Conservation (phyloP, 1,284 basidiomycete species). For the Papiliotrema terrestris region DNA sequence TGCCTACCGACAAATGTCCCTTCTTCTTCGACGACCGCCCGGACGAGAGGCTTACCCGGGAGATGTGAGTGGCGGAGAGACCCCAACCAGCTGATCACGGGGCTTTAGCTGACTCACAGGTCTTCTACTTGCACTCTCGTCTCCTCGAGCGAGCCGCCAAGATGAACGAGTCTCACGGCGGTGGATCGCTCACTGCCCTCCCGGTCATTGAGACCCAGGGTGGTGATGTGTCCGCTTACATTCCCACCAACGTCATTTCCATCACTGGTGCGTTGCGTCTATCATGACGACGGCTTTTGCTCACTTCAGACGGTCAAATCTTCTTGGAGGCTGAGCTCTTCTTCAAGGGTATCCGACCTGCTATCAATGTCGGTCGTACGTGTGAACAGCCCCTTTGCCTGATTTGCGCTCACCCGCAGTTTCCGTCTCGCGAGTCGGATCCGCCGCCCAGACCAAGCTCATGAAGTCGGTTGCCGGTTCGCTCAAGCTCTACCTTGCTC, state of each 20-base stretch:
- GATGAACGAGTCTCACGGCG: constrained; percentile 98
- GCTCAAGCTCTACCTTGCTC: constrained; percentile 97
- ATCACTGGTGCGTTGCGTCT: constrained; percentile 59
- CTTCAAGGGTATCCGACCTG: constrained; percentile 99
- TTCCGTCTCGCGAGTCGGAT: constrained; percentile 99
- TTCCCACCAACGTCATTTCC: constrained; percentile 80
- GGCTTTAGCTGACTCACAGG: no score
- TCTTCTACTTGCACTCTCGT: constrained; percentile 99
- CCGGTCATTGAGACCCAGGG: constrained; percentile 99
- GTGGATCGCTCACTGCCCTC: constrained; percentile 95
- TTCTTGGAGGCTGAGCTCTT: constrained; percentile 99
- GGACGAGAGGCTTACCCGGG: constrained; percentile 99
- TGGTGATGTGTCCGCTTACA: constrained; percentile 99
- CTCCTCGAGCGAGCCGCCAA: constrained; percentile 99
- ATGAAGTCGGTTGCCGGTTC: constrained; percentile 99
- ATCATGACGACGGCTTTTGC: neutral
- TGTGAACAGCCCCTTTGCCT: neutral
- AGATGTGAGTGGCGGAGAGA: constrained; percentile 54
- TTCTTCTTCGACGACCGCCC: constrained; percentile 97
- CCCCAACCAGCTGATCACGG: no score
- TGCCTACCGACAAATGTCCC: constrained; percentile 99
- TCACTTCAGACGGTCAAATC: constrained; percentile 76
- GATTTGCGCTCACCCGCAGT: constrained; percentile 41
- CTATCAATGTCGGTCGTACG: constrained; percentile 93
- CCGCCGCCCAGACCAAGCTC: constrained; percentile 98